phyloP scores from a whole-genome alignment of 163 green algal genomes.

The Scenedesmus sp. region DNA sequence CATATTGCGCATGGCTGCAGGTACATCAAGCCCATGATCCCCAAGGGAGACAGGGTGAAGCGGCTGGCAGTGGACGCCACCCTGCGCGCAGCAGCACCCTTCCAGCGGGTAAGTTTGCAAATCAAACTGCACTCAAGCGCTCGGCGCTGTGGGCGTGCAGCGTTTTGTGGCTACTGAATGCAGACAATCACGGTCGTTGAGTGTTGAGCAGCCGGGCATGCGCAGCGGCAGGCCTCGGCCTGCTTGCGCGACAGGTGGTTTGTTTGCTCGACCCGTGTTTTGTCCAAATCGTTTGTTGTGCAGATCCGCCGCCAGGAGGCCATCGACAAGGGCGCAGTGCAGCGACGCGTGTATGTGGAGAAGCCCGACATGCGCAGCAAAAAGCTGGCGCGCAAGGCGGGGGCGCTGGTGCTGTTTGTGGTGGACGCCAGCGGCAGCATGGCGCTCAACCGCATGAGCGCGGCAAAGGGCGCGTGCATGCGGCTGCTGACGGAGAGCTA shows the following conservation, averaged over 20 bases:
- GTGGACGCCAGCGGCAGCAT: conserved; percentile 96
- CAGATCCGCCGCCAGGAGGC: conserved; percentile 69
- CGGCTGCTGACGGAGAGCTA: conserved; percentile 95
- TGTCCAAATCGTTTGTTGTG: neutral
- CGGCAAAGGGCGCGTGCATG: conserved; percentile 98
- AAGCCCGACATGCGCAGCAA: conserved; percentile 96
- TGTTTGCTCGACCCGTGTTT: no score
- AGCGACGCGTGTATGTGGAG: conserved; percentile 96
- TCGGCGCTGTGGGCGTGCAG: no score
- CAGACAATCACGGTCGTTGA: no score
- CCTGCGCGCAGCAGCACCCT: conserved; percentile 95
- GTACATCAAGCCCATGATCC: conserved; percentile 99
- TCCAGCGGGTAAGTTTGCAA: conserved; percentile 84
- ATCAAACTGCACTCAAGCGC: no score
- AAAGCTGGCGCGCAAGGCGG: conserved; percentile 96
- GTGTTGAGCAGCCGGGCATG: no score
- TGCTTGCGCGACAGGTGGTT: no score
- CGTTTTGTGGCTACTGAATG: no score
- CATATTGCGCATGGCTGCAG: conserved; percentile 6
- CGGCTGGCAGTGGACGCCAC: conserved; percentile 98
- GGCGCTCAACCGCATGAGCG: conserved; percentile 99
- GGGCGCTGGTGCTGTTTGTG: conserved; percentile 98
- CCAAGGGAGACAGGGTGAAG: conserved; percentile 88
- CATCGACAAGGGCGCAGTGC: conserved; percentile 67
- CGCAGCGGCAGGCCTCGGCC: no score